Percentiles rank a stretch among this genome's conserved stretches.
Evolutionary conservation across 306 rosid species (phyloP).

Genomic region (Cucurbita pepo): DNA sequence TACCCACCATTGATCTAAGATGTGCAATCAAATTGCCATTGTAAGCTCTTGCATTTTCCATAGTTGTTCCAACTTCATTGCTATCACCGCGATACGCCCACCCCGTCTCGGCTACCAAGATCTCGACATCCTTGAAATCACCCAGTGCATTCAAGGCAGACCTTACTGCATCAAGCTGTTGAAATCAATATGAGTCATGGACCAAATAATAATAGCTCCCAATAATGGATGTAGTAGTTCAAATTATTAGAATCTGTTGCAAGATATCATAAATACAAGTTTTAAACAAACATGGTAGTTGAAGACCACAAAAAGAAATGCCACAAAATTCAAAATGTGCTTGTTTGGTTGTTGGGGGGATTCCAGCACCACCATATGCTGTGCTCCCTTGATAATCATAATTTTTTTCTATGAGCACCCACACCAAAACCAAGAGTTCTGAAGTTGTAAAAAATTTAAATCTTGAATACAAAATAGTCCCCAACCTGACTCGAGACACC

Average conservation of each 20-base stretch:
- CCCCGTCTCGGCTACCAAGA: slow-evolving; percentile 85
- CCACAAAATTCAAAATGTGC: background rate
- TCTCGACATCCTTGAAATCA: slow-evolving; percentile 37
- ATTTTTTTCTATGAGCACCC: background rate
- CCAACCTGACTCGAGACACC: too few species aligned
- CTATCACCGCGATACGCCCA: slow-evolving; percentile 76
- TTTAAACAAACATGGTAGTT: background rate
- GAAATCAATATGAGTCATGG: background rate
- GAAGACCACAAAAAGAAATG: background rate
- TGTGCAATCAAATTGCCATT: slow-evolving; percentile 75
- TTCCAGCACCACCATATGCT: background rate
- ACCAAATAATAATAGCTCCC: background rate
- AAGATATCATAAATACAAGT: background rate
- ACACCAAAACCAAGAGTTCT: background rate
- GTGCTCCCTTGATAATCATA: background rate
- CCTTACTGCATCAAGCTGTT: slow-evolving; percentile 74
- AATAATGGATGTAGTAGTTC: background rate
- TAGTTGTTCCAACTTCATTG: slow-evolving; percentile 51
- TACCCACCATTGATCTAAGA: slow-evolving; percentile 77
- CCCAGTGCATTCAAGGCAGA: slow-evolving; percentile 56
- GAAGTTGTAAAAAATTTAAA: background rate
- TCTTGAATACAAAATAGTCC: background rate
- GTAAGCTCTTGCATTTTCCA: slow-evolving; percentile 79
- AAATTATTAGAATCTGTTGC: background rate
- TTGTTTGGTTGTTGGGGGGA: background rate